Conservation (phyloP, 331 rosid species). For the Erythrophleum ivorense region DNA sequence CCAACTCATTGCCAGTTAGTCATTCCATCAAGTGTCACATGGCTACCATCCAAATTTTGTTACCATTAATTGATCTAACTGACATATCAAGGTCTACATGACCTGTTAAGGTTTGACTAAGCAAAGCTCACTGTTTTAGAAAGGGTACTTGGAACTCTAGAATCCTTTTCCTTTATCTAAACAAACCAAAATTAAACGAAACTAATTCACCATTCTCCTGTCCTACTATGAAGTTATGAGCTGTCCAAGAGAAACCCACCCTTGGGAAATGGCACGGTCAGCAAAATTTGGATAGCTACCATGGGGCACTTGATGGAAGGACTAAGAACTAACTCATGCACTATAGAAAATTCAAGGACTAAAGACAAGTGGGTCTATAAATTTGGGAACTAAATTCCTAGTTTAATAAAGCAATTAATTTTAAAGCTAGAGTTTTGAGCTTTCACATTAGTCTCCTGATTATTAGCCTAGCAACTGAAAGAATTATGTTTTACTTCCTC, state of each 20-base stretch:
- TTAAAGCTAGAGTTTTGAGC: constrained; percentile 19
- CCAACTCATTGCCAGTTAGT: neutral
- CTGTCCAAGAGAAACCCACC: neutral
- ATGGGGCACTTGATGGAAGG: neutral
- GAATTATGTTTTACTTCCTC: constrained; percentile 21
- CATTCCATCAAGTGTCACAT: neutral
- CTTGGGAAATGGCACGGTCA: neutral
- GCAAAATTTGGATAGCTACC: neutral
- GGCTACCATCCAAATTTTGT: neutral
- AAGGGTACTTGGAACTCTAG: neutral
- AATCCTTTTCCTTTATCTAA: neutral
- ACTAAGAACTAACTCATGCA: neutral
- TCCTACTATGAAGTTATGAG: neutral
- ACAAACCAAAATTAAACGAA: neutral
- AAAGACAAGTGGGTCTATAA: neutral
- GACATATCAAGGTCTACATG: neutral
- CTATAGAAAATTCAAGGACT: neutral
- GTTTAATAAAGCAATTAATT: constrained; percentile 1
- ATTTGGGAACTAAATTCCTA: neutral
- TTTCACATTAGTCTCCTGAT: neutral
- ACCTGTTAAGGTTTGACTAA: neutral
- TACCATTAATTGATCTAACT: neutral
- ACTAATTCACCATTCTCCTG: neutral
- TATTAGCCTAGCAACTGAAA: constrained; percentile 13
- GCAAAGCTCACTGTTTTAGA: neutral